Conservation (phyloP, 2,329 filamentous ascomycete species). For the Ambrosiella xylebori region DNA sequence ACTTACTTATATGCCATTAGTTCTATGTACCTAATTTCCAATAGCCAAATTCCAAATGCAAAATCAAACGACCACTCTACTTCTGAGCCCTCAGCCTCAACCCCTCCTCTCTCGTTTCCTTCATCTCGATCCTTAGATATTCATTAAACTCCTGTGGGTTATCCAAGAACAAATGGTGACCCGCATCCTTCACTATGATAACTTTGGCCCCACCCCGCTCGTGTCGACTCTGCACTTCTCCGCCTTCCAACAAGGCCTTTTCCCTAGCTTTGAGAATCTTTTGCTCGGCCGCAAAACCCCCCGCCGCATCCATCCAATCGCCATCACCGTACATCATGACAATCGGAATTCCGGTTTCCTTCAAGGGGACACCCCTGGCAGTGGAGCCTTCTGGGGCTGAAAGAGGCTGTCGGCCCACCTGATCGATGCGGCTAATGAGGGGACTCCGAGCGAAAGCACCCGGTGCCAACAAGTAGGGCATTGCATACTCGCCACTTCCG, state of each 20-base stretch:
- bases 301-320: conserved; percentile 96
- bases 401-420: conserved; percentile 59
- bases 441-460: conserved; percentile 83
- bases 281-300: conserved; percentile 63
- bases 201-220: conserved; percentile 78
- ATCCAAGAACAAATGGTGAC: conserved; percentile 43
- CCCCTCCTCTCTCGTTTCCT: conserved; percentile 26
- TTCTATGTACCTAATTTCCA: too few relatives aligned
- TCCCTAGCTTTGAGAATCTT: conserved; percentile 54
- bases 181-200: conserved; percentile 48
- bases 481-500: conserved; percentile 83
- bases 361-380: conserved; percentile 15
- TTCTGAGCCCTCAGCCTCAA: conserved; percentile 7
- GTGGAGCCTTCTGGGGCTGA: conserved; percentile 16
- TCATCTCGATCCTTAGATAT: conserved; percentile 34
- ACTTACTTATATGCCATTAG: too few relatives aligned
- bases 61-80: not conserved
- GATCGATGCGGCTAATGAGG: conserved; percentile 70
- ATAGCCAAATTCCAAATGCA: too few relatives aligned
- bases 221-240: conserved; percentile 45
- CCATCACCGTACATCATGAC: conserved; percentile 94
- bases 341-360: conserved; percentile 57
- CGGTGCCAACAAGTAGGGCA: conserved; percentile 82
- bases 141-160: conserved; percentile 41
- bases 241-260: conserved; percentile 42